These are phyloP conservation scores for Bisporella sp. DNA, from an alignment of 2,329 filamentous ascomycete species.

Conservation along the genomic window DNA sequence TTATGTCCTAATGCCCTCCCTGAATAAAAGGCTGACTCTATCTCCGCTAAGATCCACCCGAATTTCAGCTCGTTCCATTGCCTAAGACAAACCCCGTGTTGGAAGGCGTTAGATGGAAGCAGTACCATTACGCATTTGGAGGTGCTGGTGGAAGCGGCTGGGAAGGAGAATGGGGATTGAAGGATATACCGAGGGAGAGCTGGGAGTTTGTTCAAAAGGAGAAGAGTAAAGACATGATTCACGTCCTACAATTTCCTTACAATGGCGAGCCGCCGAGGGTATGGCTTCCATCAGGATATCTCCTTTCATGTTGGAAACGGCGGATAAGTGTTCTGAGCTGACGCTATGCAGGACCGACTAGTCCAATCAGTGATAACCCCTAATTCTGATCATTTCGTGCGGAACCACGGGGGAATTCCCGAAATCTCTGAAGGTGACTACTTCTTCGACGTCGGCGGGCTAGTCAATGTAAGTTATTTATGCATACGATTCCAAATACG, in stretches of 20 bases:
- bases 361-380: slow-evolving; percentile 50
- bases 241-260: slow-evolving; percentile 56
- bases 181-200: slow-evolving; percentile 46
- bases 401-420: slow-evolving; percentile 68
- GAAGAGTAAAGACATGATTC: slow-evolving; percentile 54
- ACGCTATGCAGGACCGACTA: slow-evolving; percentile 30
- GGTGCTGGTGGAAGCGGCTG: slow-evolving; percentile 28
- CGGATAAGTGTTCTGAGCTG: background rate
- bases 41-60: slow-evolving; percentile 29
- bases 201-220: slow-evolving; percentile 50
- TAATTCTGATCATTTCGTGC: slow-evolving; percentile 58
- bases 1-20: background rate
- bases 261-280: slow-evolving; percentile 52
- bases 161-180: background rate
- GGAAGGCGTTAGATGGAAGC: slow-evolving; percentile 48
- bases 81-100: slow-evolving; percentile 52
- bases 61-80: slow-evolving; percentile 49
- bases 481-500: too few species aligned
- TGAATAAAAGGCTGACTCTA: background rate
- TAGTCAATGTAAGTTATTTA: slow-evolving; percentile 8
- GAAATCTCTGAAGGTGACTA: slow-evolving; percentile 43
- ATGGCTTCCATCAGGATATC: background rate
- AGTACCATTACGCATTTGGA: slow-evolving; percentile 49
- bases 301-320: background rate
- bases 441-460: slow-evolving; percentile 14